phyloP scores from a whole-genome alignment of 2,329 filamentous ascomycete species.

The Xylariaceae sp. region DNA sequence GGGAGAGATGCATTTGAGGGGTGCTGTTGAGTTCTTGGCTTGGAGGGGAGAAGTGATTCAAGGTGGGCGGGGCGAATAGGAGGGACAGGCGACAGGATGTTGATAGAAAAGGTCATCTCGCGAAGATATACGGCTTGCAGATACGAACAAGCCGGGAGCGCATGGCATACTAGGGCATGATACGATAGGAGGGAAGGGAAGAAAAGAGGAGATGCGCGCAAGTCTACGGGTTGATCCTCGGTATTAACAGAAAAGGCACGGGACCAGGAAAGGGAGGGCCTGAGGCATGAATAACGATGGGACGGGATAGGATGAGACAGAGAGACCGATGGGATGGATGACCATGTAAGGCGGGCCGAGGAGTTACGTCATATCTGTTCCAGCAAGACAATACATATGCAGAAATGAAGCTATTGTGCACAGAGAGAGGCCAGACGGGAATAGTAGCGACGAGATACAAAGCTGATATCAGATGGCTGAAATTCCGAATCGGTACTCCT shows the following conservation, averaged over 20 bases:
- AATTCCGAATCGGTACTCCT: too few species aligned
- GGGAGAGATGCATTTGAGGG: not conserved
- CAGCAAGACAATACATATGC: not conserved
- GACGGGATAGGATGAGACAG: too few species aligned
- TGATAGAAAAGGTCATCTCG: slow-evolving; percentile 27
- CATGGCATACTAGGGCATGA: slow-evolving; percentile 4
- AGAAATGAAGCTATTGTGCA: not conserved
- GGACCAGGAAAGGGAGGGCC: not conserved
- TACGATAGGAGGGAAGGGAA: not conserved
- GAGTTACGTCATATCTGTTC: not conserved
- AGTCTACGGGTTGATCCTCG: not conserved
- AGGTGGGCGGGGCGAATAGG: slow-evolving; percentile 4
- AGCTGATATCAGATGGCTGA: not conserved
- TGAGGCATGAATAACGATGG: too few species aligned
- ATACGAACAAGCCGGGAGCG: not conserved
- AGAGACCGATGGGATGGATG: not conserved
- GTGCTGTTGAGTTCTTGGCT: not conserved
- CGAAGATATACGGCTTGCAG: not conserved
- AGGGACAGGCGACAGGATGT: slow-evolving; percentile 22
- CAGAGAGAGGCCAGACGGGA: not conserved
- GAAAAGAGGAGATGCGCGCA: not conserved
- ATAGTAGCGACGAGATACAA: not conserved
- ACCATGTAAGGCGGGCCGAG: not conserved
- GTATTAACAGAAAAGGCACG: not conserved
- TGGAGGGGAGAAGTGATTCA: not conserved